phyloP scores from a whole-genome alignment of 192 early-diverging fungal species.

The Backusella sp. region DNA sequence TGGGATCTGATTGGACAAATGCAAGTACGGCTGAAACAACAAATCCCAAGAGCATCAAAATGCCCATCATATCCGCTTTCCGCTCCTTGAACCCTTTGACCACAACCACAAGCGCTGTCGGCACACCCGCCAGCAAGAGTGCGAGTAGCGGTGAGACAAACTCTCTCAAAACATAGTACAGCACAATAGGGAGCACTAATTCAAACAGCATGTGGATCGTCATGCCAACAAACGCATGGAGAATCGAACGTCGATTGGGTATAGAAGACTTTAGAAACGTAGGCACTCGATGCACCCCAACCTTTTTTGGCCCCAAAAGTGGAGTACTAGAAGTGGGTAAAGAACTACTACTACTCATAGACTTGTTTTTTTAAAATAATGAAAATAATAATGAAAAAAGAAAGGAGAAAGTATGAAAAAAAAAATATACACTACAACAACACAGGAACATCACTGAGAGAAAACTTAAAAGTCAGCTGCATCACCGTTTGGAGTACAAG shows the following conservation, averaged over 20 bases:
- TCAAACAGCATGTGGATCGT: conserved; percentile 30
- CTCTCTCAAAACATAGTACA: conserved; percentile 31
- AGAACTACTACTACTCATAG: background rate
- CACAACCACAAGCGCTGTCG: conserved; percentile 33
- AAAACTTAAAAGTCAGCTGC: background rate
- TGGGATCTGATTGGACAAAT: conserved; percentile 38
- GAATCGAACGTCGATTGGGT: conserved; percentile 30
- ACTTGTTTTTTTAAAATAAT: background rate
- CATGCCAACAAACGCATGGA: conserved; percentile 24
- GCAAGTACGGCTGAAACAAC: conserved; percentile 40
- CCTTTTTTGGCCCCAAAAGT: conserved; percentile 1
- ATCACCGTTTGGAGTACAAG: background rate
- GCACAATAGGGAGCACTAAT: conserved; percentile 29
- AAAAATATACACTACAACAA: background rate
- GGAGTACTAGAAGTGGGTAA: conserved; percentile 15
- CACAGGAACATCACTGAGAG: background rate
- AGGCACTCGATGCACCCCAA: conserved; percentile 22
- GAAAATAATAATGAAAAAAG: background rate
- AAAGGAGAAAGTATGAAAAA: background rate
- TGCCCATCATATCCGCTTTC: conserved; percentile 35
- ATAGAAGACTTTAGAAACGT: conserved; percentile 28
- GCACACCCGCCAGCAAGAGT: conserved; percentile 39
- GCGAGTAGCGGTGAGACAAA: conserved; percentile 32
- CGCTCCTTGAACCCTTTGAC: conserved; percentile 27
- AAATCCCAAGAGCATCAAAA: conserved; percentile 38